Percentiles rank a stretch among this genome's conserved stretches.
Evolutionary conservation across 331 rosid species (phyloP).

Genomic region (Telfairia occidentalis): DNA sequence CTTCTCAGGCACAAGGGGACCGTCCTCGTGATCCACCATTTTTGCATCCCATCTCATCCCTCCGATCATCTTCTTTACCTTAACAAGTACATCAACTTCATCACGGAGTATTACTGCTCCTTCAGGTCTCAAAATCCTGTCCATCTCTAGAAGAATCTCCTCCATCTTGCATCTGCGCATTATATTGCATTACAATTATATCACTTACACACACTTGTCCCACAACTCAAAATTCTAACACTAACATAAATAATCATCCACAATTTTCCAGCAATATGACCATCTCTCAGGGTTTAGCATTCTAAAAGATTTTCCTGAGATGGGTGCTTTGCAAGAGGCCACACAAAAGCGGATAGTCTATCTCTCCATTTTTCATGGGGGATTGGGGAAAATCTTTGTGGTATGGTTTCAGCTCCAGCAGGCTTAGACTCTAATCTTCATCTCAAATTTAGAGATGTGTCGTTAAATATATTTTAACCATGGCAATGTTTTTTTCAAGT

Average conservation of each 20-base stretch:
- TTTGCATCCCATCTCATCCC: constrained; percentile 93
- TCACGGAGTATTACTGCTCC: constrained; percentile 88
- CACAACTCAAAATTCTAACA: background rate
- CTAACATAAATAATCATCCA: background rate
- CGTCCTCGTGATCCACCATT: constrained; percentile 94
- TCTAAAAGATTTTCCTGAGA: too few species aligned
- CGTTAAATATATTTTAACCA: too few species aligned
- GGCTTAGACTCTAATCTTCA: too few species aligned
- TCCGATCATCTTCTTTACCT: constrained; percentile 60
- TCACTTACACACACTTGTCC: background rate
- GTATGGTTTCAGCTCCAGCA: too few species aligned
- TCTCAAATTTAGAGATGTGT: too few species aligned
- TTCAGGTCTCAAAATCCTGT: constrained; percentile 82
- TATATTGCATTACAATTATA: background rate
- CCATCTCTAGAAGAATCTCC: constrained; percentile 94
- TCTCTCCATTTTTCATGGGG: too few species aligned
- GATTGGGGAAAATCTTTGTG: too few species aligned
- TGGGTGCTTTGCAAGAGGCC: too few species aligned
- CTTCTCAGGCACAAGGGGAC: constrained; percentile 88
- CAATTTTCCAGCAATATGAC: background rate
- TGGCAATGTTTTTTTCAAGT: too few species aligned
- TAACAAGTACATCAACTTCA: constrained; percentile 55
- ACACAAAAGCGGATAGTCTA: too few species aligned
- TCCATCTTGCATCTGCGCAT: constrained; percentile 64
- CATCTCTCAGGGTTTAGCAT: too few species aligned